Evolutionary conservation across 768 basidiomycete genomes (phyloP).

Genomic region (Tylopilus subfusipes): DNA sequence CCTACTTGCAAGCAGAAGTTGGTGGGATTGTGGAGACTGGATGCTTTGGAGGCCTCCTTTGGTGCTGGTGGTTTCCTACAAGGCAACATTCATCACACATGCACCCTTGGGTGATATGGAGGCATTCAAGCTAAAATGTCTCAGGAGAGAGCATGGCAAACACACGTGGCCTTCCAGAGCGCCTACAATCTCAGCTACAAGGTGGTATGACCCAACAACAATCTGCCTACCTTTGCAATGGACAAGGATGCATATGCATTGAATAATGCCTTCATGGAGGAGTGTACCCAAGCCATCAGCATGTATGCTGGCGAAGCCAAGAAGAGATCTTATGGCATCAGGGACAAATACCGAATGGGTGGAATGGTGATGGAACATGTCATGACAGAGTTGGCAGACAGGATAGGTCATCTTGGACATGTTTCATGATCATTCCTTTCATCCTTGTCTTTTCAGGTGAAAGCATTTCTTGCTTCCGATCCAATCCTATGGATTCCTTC

Average conservation of each 20-base stretch:
- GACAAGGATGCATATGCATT: neutral
- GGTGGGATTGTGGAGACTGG: neutral
- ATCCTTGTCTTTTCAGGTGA: neutral
- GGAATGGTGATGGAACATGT: neutral
- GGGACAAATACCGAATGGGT: neutral
- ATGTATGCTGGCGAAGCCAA: neutral
- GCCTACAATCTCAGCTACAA: neutral
- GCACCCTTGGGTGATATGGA: constrained; percentile 1
- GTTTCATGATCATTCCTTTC: too few relatives aligned
- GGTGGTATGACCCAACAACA: neutral
- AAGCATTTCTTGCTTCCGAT: neutral
- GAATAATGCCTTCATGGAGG: neutral
- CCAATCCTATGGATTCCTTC: constrained; percentile 4
- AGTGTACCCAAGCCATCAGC: neutral
- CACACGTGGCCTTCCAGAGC: constrained; percentile 10
- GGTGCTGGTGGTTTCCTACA: constrained; percentile 1
- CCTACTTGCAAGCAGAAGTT: neutral
- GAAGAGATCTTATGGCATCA: neutral
- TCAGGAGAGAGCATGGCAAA: neutral
- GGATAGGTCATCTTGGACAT: too few relatives aligned
- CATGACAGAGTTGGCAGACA: neutral
- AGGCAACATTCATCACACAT: constrained; percentile 7
- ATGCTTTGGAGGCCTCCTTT: constrained; percentile 3
- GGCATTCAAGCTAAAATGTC: constrained; percentile 5
- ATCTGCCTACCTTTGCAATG: neutral